Evolutionary conservation across 2,329 filamentous ascomycete species (phyloP), one percentile per base, ranked within the genome.

Genomic region (Ambrosiella beaveri): DNA sequence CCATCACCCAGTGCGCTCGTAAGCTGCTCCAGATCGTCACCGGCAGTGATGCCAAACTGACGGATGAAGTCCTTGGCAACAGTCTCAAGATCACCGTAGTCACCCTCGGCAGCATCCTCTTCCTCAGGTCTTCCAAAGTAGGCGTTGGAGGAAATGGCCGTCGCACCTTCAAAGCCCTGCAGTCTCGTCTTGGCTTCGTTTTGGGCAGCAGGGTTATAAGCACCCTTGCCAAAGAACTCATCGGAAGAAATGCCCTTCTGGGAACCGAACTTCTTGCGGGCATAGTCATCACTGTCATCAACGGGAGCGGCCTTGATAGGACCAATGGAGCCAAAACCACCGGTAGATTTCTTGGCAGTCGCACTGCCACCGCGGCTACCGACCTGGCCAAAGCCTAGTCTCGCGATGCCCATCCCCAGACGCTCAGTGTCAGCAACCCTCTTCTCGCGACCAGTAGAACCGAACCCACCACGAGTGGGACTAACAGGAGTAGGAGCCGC

Each of bases 181-280:
- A 98, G 79, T 45, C 93, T 82, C 27, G 78, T 76, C 74, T 95
- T 95, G 65, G 93, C 91, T 73, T 96, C 91, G 56, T 82, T 76
- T 67, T 93, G 85, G 7, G 85, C 81, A 58, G 76, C 77, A 41
- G 90, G 82, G 68, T 98, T 90, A 70, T 84, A 97, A 58, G 79
- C 74, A 57, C 89, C 88, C 69, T 93, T 91, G 66, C 91, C 89
- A 68, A 98, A 98, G 77, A 95, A 98, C 69, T 98, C 93, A 69
- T 98, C 93, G 0, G 90, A 96, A 0, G 89, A 96, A 64, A 98
- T 98, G 64, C 87, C 87, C 75, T 97, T 97, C 70, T 98, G 93
- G 49, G 71, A 72, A 61, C 90, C 91, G 66, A 98, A 98, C 71
- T 95, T 95, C 66, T 80, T 75, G 65, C 87, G 86, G 5, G 90